Evolutionary conservation across 495 filamentous ascomycete genomes (phyloP).

Genomic region (Trichoderma erinaceum): DNA sequence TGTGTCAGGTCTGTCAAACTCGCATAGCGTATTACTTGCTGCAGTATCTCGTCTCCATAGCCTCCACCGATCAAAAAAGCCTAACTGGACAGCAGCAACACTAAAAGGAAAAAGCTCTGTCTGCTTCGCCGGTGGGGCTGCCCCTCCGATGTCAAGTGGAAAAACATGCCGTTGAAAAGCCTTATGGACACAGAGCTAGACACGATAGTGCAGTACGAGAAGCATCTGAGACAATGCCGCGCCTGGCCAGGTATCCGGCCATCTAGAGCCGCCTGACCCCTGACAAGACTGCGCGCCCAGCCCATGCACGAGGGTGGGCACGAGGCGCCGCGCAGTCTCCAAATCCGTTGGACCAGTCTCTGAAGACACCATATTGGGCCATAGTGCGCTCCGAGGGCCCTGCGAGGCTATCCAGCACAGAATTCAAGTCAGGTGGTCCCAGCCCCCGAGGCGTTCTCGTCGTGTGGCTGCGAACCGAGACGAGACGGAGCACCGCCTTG

Average conservation of each 20-base stretch:
- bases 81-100: not conserved
- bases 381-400: not conserved
- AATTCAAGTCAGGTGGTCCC: not conserved
- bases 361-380: not conserved
- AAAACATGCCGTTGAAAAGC: constrained; percentile 10
- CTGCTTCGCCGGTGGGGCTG: not conserved
- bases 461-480: not conserved
- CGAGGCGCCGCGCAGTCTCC: constrained; percentile 3
- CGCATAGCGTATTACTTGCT: too few species aligned
- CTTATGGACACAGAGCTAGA: not conserved
- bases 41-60: not conserved
- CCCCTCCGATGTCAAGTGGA: not conserved
- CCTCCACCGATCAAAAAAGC: constrained; percentile 6
- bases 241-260: not conserved
- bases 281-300: not conserved
- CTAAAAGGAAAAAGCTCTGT: not conserved
- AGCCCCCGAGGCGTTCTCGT: constrained; percentile 11
- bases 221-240: not conserved
- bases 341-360: not conserved
- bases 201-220: not conserved
- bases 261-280: constrained; percentile 11
- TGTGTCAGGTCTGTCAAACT: not conserved
- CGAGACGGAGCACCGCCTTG: not conserved
- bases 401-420: constrained; percentile 4
- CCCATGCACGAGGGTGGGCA: not conserved